phyloP scores from a whole-genome alignment of 2,329 filamentous ascomycete genomes.

The Malbranchea zuffiana region DNA sequence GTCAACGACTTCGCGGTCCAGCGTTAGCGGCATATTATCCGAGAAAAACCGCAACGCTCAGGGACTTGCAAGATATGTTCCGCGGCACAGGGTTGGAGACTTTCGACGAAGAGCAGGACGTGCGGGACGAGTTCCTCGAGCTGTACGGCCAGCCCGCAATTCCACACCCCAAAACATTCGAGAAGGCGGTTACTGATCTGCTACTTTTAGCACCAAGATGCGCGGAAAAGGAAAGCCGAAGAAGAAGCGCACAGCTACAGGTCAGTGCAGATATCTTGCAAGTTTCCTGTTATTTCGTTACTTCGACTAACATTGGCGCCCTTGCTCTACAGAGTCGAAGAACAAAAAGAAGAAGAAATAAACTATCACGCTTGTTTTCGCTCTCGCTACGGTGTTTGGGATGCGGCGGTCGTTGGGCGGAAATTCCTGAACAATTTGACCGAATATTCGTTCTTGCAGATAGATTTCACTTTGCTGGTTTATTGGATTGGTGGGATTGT shows the following conservation, averaged over 20 bases:
- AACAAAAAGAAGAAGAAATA: slow-evolving; percentile 13
- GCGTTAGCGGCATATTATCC: slow-evolving; percentile 82
- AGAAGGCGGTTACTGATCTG: slow-evolving; percentile 1
- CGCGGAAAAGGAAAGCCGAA: slow-evolving; percentile 76
- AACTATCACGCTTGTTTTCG: background rate
- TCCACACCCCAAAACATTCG: background rate
- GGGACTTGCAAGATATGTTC: slow-evolving; percentile 62
- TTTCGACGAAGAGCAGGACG: slow-evolving; percentile 73
- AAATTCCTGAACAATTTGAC: no score
- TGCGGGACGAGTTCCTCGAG: slow-evolving; percentile 56
- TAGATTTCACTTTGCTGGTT: slow-evolving; percentile 3
- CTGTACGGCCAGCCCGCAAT: slow-evolving; percentile 38
- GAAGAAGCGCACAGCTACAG: slow-evolving; percentile 57
- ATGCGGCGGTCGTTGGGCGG: no score
- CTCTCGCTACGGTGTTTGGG: no score
- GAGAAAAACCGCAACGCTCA: slow-evolving; percentile 57
- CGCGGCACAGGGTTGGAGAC: slow-evolving; percentile 52
- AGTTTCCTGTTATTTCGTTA: no score
- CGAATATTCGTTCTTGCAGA: slow-evolving; percentile 2
- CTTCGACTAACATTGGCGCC: slow-evolving; percentile 2
- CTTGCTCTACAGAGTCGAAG: slow-evolving; percentile 12
- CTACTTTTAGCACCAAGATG: slow-evolving; percentile 46
- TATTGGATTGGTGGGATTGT: slow-evolving; percentile 2
- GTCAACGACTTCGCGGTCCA: slow-evolving; percentile 77
- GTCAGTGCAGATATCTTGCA: no score